Evolutionary conservation across 768 basidiomycete species (phyloP).

Genomic region (Amanita polypyramis): DNA sequence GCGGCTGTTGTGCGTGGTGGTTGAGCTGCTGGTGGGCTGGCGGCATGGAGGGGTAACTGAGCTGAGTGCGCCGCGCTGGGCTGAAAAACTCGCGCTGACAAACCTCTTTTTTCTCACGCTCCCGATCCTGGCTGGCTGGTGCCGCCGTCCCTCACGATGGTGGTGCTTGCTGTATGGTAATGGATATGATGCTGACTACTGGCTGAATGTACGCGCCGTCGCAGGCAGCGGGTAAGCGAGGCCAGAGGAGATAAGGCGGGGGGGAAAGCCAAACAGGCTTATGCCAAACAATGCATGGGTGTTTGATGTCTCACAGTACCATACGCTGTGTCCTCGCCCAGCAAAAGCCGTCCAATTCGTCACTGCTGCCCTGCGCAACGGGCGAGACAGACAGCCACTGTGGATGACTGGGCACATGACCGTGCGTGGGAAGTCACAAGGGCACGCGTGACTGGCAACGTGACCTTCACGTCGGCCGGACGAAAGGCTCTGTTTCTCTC

Average conservation of each 20-base stretch:
- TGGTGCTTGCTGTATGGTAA: too few relatives aligned
- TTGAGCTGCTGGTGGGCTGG: slow-evolving; percentile 20
- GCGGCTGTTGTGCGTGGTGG: slow-evolving; percentile 26
- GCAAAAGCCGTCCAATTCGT: too few relatives aligned
- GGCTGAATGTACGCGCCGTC: too few relatives aligned
- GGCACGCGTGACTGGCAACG: slow-evolving; percentile 20
- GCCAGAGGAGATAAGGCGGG: neutral
- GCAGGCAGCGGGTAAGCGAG: neutral
- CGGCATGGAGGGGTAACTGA: slow-evolving; percentile 17
- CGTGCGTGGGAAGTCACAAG: slow-evolving; percentile 22
- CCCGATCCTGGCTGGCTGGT: too few relatives aligned
- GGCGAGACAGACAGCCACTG: neutral
- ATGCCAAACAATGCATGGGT: neutral
- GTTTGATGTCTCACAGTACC: too few relatives aligned
- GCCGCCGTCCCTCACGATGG: too few relatives aligned
- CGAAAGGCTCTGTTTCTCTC: neutral
- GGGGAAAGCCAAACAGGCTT: neutral
- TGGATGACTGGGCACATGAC: neutral
- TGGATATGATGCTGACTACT: too few relatives aligned
- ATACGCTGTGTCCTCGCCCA: too few relatives aligned
- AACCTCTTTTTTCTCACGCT: neutral
- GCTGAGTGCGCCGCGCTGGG: neutral
- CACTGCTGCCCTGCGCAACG: too few relatives aligned
- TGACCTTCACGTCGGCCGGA: slow-evolving; percentile 20
- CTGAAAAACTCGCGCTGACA: neutral